Percentiles rank a stretch among this genome's conserved stretches.
Evolutionary conservation across 1,139 yeast genomes (phyloP).

Genomic region (Yamadazyma friedrichii): DNA sequence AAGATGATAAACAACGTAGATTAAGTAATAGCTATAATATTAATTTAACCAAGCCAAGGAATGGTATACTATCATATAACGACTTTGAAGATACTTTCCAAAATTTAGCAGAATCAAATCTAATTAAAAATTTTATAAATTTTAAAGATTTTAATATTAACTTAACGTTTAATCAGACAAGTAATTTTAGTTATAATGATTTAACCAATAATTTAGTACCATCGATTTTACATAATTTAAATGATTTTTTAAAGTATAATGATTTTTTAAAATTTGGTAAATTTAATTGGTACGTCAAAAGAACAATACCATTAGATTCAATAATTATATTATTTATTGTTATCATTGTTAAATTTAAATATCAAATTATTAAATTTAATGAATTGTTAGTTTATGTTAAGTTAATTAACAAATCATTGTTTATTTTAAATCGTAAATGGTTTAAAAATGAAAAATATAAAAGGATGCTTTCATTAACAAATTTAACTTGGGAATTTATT

Average conservation of each 20-base stretch:
- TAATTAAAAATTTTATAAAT: constrained; percentile 30
- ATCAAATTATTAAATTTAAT: constrained; percentile 36
- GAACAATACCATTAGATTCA: constrained; percentile 62
- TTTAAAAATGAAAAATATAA: constrained; percentile 49
- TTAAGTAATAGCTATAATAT: constrained; percentile 12
- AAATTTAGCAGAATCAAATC: constrained; percentile 36
- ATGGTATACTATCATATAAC: constrained; percentile 31
- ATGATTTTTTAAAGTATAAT: constrained; percentile 50
- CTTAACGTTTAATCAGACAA: constrained; percentile 33
- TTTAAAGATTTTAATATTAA: constrained; percentile 34
- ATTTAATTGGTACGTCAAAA: constrained; percentile 59
- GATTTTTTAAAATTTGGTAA: constrained; percentile 49
- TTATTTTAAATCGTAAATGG: constrained; percentile 45
- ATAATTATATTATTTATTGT: constrained; percentile 52
- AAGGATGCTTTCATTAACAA: constrained; percentile 43
- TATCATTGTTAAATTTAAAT: constrained; percentile 52
- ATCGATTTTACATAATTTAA: constrained; percentile 55
- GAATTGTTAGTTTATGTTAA: constrained; percentile 36
- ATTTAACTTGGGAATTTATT: constrained; percentile 45
- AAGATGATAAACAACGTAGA: constrained; percentile 2
- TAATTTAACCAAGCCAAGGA: constrained; percentile 19
- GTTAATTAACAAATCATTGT: constrained; percentile 42
- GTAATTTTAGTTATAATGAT: constrained; percentile 46
- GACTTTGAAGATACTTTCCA: constrained; percentile 47
- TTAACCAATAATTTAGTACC: constrained; percentile 55